Percentiles rank a stretch among this genome's conserved stretches.
These are phyloP conservation scores for Solanum hybrid DNA, from an alignment of 305 asterid genomes.

Conservation along the genomic window DNA sequence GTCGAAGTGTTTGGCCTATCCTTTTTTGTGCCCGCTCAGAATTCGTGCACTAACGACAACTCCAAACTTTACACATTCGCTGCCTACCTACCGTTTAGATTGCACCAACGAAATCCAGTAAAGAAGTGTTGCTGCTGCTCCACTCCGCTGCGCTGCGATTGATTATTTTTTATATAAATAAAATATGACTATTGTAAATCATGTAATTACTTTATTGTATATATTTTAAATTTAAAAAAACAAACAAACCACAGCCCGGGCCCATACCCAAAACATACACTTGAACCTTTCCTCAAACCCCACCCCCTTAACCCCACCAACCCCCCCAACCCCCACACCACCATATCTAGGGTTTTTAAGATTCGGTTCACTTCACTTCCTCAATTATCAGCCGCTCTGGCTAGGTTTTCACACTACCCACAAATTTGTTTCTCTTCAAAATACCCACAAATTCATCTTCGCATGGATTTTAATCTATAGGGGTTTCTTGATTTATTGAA, in stretches of 20 bases:
- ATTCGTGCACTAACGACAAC: no score
- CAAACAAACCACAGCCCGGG: not conserved
- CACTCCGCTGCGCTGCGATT: no score
- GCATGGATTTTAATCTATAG: not conserved
- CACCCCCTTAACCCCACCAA: not conserved
- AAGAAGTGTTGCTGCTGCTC: no score
- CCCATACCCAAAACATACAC: not conserved
- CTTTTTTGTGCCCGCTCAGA: no score
- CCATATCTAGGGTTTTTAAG: constrained; percentile 24
- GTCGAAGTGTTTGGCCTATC: no score
- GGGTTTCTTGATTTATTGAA: constrained; percentile 19
- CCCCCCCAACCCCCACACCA: not conserved
- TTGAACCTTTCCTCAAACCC: not conserved
- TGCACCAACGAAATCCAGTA: no score
- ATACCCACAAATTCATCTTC: not conserved
- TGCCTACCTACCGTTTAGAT: no score
- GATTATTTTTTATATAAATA: no score
- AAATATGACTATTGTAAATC: no score
- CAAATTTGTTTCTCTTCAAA: not conserved
- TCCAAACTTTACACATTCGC: no score
- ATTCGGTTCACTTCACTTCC: not conserved
- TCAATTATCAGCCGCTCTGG: constrained; percentile 19
- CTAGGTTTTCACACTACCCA: constrained; percentile 4
- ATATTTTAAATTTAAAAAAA: not conserved
- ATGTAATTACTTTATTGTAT: no score